Percentiles rank a stretch among this genome's conserved stretches.
Conservation (phyloP, 78 protist species). For the Cyanophora paradoxa region DNA sequence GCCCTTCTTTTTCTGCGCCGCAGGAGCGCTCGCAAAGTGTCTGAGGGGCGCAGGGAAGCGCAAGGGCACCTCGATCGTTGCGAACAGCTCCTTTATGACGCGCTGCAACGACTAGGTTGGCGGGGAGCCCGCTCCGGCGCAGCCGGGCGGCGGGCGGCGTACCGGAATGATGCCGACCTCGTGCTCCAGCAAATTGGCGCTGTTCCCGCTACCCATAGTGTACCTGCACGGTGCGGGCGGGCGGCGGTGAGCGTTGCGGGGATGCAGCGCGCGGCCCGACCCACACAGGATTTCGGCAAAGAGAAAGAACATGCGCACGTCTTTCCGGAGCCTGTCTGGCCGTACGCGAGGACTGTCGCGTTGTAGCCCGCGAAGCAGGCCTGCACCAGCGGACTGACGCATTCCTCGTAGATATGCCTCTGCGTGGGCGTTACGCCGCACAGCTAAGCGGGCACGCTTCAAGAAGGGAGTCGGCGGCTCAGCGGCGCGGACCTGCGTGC, state of each 20-base stretch:
- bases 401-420: background rate
- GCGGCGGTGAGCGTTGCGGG: too few relatives aligned
- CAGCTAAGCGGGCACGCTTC: constrained; percentile 1
- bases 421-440: background rate
- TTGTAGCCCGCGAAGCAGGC: constrained; percentile 39
- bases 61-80: background rate
- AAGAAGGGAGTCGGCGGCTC: constrained; percentile 14
- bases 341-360: constrained; percentile 48
- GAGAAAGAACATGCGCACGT: too few relatives aligned
- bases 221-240: too few relatives aligned
- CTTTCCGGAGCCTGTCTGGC: constrained; percentile 48
- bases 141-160: too few relatives aligned
- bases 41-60: background rate
- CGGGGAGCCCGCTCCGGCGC: background rate
- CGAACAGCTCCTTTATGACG: constrained; percentile 3
- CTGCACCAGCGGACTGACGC: constrained; percentile 1
- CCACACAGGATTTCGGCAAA: too few relatives aligned
- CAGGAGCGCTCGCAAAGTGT: background rate
- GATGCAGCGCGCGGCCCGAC: too few relatives aligned
- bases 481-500: background rate
- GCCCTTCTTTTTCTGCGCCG: background rate
- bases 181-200: background rate
- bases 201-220: constrained; percentile 37
- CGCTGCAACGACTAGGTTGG: background rate
- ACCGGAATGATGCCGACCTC: background rate